phyloP scores from a whole-genome alignment of 78 protist genomes.

The Chrysochromulina tobinii region DNA sequence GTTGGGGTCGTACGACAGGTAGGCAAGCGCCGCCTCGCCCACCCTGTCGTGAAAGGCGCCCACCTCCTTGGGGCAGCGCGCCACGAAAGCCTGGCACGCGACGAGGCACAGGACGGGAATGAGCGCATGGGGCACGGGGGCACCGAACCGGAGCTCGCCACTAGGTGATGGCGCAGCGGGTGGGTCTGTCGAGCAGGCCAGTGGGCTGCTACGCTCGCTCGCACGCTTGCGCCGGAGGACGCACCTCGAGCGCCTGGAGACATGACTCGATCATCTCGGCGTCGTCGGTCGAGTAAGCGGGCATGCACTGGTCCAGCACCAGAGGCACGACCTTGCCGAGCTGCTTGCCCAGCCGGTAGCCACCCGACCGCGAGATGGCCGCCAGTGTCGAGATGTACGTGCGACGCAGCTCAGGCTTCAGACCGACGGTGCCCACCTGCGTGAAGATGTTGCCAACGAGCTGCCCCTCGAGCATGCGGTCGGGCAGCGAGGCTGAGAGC shows the following conservation, averaged over 20 bases:
- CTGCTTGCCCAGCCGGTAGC: slow-evolving; percentile 8
- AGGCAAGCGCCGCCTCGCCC: slow-evolving; percentile 40
- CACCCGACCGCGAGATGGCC: slow-evolving; percentile 13
- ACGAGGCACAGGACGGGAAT: too few species aligned
- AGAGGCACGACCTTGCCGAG: slow-evolving; percentile 41
- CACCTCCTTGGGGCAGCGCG: slow-evolving; percentile 67
- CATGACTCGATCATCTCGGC: slow-evolving; percentile 82
- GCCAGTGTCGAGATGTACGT: slow-evolving; percentile 26
- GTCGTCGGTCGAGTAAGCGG: not conserved
- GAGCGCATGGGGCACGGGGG: too few species aligned
- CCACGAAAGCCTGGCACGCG: slow-evolving; percentile 72
- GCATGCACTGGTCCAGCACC: not conserved
- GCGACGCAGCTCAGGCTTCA: slow-evolving; percentile 9
- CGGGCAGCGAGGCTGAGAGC: slow-evolving; percentile 8
- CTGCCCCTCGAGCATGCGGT: not conserved
- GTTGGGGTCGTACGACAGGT: slow-evolving; percentile 86
- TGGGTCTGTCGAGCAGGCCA: too few species aligned
- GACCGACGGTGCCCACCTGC: not conserved
- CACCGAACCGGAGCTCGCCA: too few species aligned
- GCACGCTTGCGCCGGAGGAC: too few species aligned
- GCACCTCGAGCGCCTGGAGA: slow-evolving; percentile 15
- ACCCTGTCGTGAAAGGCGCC: slow-evolving; percentile 38
- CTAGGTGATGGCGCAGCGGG: too few species aligned
- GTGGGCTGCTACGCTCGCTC: too few species aligned
- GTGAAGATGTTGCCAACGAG: not conserved